These are phyloP conservation scores for Viridothelium virens DNA, from an alignment of 495 filamentous ascomycete genomes.

Conservation along the genomic window DNA sequence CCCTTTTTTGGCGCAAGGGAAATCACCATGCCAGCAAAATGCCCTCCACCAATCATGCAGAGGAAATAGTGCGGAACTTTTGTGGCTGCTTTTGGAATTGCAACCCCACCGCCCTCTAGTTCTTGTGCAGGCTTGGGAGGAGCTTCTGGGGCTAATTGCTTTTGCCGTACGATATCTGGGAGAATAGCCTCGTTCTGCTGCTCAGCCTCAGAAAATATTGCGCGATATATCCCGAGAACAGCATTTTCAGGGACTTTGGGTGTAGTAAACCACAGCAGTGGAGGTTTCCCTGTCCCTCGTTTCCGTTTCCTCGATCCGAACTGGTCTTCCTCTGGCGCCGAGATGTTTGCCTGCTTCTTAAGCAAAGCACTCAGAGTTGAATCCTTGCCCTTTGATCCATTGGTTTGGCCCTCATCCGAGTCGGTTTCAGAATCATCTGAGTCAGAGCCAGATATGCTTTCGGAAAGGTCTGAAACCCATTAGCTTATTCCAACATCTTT, in stretches of 20 bases:
- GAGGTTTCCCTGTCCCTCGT: slow-evolving; percentile 56
- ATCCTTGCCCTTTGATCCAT: slow-evolving; percentile 39
- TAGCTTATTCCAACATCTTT: not conserved
- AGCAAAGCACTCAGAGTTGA: slow-evolving; percentile 63
- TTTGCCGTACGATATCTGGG: slow-evolving; percentile 57
- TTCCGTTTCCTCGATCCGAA: slow-evolving; percentile 40
- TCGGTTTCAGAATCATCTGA: slow-evolving; percentile 38
- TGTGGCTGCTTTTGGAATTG: slow-evolving; percentile 33
- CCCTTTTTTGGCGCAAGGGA: slow-evolving; percentile 72
- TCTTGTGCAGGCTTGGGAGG: slow-evolving; percentile 33
- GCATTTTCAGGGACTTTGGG: slow-evolving; percentile 65
- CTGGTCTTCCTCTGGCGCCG: slow-evolving; percentile 45
- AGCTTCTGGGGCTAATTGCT: slow-evolving; percentile 60
- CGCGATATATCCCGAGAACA: slow-evolving; percentile 76
- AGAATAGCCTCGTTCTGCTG: slow-evolving; percentile 54
- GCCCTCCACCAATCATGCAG: slow-evolving; percentile 97
- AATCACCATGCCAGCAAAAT: slow-evolving; percentile 94
- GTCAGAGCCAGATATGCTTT: slow-evolving; percentile 83
- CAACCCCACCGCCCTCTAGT: slow-evolving; percentile 40
- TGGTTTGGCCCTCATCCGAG: slow-evolving; percentile 44
- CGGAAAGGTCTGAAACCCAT: slow-evolving; percentile 53
- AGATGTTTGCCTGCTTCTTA: slow-evolving; percentile 73
- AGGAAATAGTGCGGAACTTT: slow-evolving; percentile 75
- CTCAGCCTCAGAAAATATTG: slow-evolving; percentile 67
- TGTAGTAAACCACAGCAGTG: slow-evolving; percentile 79